Conservation (phyloP, 345 rosid species). For the Bruguiera gymnorhiza region DNA sequence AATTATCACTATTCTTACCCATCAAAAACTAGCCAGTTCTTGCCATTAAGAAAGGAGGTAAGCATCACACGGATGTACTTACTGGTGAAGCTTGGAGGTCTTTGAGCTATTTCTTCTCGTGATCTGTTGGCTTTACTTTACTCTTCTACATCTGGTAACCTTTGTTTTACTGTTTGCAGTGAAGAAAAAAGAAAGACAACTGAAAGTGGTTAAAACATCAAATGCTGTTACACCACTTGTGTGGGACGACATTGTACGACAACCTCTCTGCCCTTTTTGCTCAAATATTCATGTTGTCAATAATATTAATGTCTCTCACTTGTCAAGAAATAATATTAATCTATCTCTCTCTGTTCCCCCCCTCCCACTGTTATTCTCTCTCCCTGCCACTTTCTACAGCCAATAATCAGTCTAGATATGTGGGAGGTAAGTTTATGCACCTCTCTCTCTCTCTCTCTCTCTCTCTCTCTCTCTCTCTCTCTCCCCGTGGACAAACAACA, state of each 20-base stretch:
- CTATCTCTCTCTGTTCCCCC: too few relatives aligned
- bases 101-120: not conserved
- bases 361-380: too few relatives aligned
- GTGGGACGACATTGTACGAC: conserved; percentile 84
- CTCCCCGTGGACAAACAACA: not conserved
- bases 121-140: not conserved
- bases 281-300: conserved; percentile 4
- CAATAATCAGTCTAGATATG: conserved; percentile 77
- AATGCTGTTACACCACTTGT: conserved; percentile 74
- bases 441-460: conserved; percentile 9
- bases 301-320: conserved; percentile 5
- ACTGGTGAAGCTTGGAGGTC: not conserved
- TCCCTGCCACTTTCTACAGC: conserved; percentile 50
- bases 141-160: not conserved
- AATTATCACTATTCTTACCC: not conserved
- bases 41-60: not conserved
- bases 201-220: conserved; percentile 65
- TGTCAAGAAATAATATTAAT: too few relatives aligned
- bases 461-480: conserved; percentile 18
- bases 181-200: conserved; percentile 72
- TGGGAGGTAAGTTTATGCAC: conserved; percentile 66
- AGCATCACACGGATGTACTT: not conserved
- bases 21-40: not conserved
- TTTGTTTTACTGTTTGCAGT: conserved; percentile 41
- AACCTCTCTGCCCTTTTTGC: not conserved